These are phyloP conservation scores for Scheffersomyces illinoinensis DNA, from an alignment of 1,139 yeast species.

Conservation along the genomic window DNA sequence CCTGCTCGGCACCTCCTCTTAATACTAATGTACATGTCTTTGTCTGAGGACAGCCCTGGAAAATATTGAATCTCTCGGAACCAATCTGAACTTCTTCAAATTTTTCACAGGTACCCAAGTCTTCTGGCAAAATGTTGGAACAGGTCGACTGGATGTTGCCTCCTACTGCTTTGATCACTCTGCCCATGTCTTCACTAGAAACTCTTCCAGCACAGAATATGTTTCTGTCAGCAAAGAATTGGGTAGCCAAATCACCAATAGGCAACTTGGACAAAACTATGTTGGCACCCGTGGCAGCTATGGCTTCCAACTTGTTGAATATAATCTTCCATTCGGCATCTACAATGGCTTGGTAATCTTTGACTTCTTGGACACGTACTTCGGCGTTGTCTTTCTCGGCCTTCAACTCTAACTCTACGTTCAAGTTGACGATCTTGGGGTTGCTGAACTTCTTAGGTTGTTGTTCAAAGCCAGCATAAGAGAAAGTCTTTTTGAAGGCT, in stretches of 20 bases:
- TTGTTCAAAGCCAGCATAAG: constrained; percentile 98
- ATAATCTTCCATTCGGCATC: constrained; percentile 99
- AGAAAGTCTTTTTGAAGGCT: constrained; percentile 94
- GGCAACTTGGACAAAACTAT: constrained; percentile 93
- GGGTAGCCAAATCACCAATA: constrained; percentile 97
- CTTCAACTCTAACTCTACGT: constrained; percentile 92
- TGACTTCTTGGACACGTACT: constrained; percentile 91
- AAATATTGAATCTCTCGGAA: constrained; percentile 88
- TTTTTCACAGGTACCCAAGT: constrained; percentile 80
- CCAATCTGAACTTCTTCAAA: constrained; percentile 97
- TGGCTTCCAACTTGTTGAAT: constrained; percentile 79
- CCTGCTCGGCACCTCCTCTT: constrained; percentile 99
- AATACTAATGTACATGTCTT: constrained; percentile 90
- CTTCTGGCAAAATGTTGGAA: constrained; percentile 63
- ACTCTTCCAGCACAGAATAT: constrained; percentile 99
- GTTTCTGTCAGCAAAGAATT: constrained; percentile 93
- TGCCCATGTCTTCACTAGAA: constrained; percentile 81
- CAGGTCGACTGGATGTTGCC: constrained; percentile 89
- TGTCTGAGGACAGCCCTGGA: constrained; percentile 89
- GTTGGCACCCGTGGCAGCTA: constrained; percentile 83
- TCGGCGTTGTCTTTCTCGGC: constrained; percentile 99
- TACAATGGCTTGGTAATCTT: constrained; percentile 92
- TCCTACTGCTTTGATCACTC: constrained; percentile 93
- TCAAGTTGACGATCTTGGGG: constrained; percentile 82
- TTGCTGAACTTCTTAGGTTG: constrained; percentile 83